These are phyloP conservation scores for Hyphopichia khmerensis DNA, from an alignment of 1,139 yeast species.

Conservation along the genomic window DNA sequence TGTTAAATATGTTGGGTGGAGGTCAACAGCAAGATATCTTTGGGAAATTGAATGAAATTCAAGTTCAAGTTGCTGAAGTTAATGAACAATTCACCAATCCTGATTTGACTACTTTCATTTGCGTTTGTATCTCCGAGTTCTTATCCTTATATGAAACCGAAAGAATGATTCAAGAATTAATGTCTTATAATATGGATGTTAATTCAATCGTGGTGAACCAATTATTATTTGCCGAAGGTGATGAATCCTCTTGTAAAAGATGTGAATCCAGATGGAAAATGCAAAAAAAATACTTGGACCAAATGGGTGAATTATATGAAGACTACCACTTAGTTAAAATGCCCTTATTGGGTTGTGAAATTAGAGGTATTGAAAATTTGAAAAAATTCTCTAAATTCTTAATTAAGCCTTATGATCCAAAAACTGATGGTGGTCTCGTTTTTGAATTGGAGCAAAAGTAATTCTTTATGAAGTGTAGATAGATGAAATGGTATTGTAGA, in stretches of 20 bases:
- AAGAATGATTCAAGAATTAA: slow-evolving; percentile 93
- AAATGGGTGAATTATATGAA: slow-evolving; percentile 89
- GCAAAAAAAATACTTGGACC: slow-evolving; percentile 93
- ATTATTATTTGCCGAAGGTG: slow-evolving; percentile 78
- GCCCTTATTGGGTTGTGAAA: slow-evolving; percentile 92
- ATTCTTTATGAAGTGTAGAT: slow-evolving; percentile 1
- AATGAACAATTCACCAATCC: slow-evolving; percentile 95
- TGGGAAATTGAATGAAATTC: slow-evolving; percentile 78
- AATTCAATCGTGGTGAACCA: slow-evolving; percentile 95
- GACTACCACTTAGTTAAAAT: slow-evolving; percentile 94
- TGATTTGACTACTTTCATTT: slow-evolving; percentile 91
- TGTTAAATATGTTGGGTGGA: slow-evolving; percentile 76
- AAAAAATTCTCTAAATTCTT: slow-evolving; percentile 72
- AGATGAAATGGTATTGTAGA: too few species aligned
- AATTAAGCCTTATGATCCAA: slow-evolving; percentile 69
- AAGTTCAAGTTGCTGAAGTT: slow-evolving; percentile 80
- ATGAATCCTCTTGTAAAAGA: slow-evolving; percentile 71
- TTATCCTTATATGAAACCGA: slow-evolving; percentile 94
- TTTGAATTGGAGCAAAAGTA: slow-evolving; percentile 63
- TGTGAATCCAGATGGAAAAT: slow-evolving; percentile 92
- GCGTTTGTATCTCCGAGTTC: slow-evolving; percentile 97
- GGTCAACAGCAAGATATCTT: slow-evolving; percentile 77
- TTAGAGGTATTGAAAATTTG: slow-evolving; percentile 85
- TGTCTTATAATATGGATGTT: slow-evolving; percentile 93
- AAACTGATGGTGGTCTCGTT: slow-evolving; percentile 55